These are phyloP conservation scores for Pilasporangium apinafurcum DNA, from an alignment of 352 stramenopile genomes.

Conservation along the genomic window DNA sequence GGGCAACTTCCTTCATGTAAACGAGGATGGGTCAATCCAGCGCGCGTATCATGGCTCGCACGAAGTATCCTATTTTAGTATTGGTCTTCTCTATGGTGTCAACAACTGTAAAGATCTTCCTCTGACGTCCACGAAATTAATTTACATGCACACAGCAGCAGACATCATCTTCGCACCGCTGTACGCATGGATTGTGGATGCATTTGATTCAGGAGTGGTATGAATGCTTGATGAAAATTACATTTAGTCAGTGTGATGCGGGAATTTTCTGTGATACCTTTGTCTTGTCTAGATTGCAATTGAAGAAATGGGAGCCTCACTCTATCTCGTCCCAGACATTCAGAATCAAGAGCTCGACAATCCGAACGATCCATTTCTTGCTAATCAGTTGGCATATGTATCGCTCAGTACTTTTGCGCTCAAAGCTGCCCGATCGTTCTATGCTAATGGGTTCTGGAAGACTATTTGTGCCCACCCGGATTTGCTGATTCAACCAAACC, in stretches of 20 bases:
- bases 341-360: slow-evolving; percentile 21
- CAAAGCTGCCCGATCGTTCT: slow-evolving; percentile 34
- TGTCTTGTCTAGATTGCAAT: slow-evolving; percentile 17
- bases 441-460: slow-evolving; percentile 39
- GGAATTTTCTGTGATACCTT: background rate
- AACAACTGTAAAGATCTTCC: slow-evolving; percentile 15
- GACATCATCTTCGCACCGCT: slow-evolving; percentile 46
- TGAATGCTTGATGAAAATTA: background rate
- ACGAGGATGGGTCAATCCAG: slow-evolving; percentile 31
- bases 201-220: slow-evolving; percentile 37
- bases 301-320: slow-evolving; percentile 29
- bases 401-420: slow-evolving; percentile 31
- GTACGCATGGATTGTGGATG: slow-evolving; percentile 47
- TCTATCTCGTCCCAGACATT: slow-evolving; percentile 35
- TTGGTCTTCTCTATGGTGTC: slow-evolving; percentile 27
- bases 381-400: slow-evolving; percentile 33
- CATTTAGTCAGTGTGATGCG: background rate
- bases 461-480: slow-evolving; percentile 32
- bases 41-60: slow-evolving; percentile 38
- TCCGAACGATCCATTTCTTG: slow-evolving; percentile 33
- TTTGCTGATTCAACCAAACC: slow-evolving; percentile 33
- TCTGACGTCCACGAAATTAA: slow-evolving; percentile 17
- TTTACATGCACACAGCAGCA: slow-evolving; percentile 36
- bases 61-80: slow-evolving; percentile 39
- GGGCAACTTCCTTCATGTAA: slow-evolving; percentile 41